These are phyloP conservation scores for Lyophyllum decastes DNA, from an alignment of 768 basidiomycete genomes.

Conservation along the genomic window DNA sequence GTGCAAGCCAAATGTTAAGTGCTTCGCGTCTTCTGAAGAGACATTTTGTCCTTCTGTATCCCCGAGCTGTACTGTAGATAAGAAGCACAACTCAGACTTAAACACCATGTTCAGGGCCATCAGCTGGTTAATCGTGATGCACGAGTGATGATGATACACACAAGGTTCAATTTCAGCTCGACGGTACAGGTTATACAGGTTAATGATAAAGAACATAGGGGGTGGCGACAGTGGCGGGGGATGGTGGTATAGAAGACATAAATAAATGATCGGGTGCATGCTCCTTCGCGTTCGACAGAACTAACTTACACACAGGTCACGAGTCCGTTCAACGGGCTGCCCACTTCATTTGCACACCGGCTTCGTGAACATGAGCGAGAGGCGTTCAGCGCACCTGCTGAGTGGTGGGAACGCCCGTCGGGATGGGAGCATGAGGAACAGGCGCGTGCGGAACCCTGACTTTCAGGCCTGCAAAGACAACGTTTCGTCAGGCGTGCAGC, in stretches of 20 bases:
- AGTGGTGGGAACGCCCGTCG: constrained; percentile 50
- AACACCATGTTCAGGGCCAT: background rate
- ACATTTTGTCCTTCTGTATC: background rate
- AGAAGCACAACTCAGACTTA: background rate
- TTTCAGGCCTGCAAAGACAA: constrained; percentile 49
- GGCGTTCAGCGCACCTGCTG: constrained; percentile 42
- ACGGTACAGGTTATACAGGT: background rate
- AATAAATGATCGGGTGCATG: background rate
- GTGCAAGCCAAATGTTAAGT: background rate
- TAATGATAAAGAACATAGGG: background rate
- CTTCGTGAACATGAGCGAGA: background rate
- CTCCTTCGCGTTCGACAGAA: background rate
- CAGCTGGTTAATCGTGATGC: background rate
- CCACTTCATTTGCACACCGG: background rate
- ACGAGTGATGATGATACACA: background rate
- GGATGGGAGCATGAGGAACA: constrained; percentile 67
- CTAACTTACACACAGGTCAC: too few relatives aligned
- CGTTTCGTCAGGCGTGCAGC: background rate
- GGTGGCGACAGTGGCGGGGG: background rate
- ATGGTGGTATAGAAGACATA: background rate
- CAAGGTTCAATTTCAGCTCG: background rate
- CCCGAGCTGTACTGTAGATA: background rate
- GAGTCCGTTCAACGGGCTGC: too few relatives aligned
- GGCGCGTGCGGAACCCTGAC: constrained; percentile 64
- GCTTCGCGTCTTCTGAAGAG: background rate